A percentile compares a stretch with the other conserved stretches of the same genome.
These are phyloP conservation scores for Boechera divaricarpa DNA, from an alignment of 345 rosid species.

Conservation along the genomic window DNA sequence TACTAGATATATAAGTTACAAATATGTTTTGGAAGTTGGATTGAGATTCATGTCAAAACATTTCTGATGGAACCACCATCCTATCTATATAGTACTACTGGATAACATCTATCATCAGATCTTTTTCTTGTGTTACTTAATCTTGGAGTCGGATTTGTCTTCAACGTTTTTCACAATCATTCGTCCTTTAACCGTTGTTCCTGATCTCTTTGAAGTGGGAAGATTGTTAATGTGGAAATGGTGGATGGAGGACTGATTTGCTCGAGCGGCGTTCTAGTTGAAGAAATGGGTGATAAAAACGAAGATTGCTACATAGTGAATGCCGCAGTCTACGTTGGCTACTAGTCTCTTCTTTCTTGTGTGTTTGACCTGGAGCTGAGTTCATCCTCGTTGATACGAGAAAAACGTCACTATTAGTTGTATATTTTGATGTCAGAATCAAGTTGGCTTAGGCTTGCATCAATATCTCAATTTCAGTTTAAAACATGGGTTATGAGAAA, in stretches of 20 bases:
- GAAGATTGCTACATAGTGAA: slow-evolving; percentile 91
- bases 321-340: slow-evolving; percentile 84
- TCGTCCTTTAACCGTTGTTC: background rate
- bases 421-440: slow-evolving; percentile 10
- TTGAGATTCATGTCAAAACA: background rate
- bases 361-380: background rate
- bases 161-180: background rate
- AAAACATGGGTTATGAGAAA: background rate
- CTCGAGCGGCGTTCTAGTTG: slow-evolving; percentile 79
- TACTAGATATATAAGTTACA: background rate
- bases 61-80: background rate
- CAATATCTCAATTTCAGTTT: slow-evolving; percentile 4
- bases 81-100: no score
- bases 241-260: slow-evolving; percentile 90
- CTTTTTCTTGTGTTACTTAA: background rate
- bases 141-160: background rate
- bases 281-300: slow-evolving; percentile 91
- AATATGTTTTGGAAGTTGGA: background rate
- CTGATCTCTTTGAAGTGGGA: slow-evolving; percentile 54
- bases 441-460: slow-evolving; percentile 4
- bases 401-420: slow-evolving; percentile 4
- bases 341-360: slow-evolving; percentile 46
- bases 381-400: background rate
- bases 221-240: slow-evolving; percentile 68
- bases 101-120: background rate